Base-by-base conservation (phyloP, 495 filamentous ascomycete genomes). In the Penicillium robsamsonii region DNA sequence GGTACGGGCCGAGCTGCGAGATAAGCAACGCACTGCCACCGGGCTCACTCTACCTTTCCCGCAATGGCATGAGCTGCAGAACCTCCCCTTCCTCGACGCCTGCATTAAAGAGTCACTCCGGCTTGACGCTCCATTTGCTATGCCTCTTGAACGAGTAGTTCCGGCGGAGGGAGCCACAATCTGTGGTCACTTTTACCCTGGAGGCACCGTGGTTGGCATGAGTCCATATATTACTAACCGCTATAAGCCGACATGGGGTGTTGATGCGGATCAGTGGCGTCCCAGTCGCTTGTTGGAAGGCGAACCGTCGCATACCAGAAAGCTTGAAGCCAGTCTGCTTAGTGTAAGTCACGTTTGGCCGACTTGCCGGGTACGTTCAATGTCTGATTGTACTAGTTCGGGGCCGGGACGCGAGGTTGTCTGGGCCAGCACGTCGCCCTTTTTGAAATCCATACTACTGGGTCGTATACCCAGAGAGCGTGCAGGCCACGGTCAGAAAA, bases 41-140 rank as follows among this genome's bases (percentile, higher is more conserved):
- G 50, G 38, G 13, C 47, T 67, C 20, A 50, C 65, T 17, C 18
- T 45, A 15, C 62, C 60, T 11, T 37, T 57, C 5, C 55, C 56
- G 8, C 38, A 42, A 43, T 73, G 60, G 64, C 63, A 67, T 15
- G 65, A 73, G 49, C 46, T 59, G 10, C 53, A 56, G 35, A 33
- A 55, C 17, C 58, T 73, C 12, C 66, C 74, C 3, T 74, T 70
- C 57, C 67, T 76, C 6, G 60, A 71, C 40, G 74, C 74, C 5
- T 60, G 59, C 57, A 76, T 87, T 41, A 85, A 84, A 61, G 85
- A 87, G 64, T 74, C 79, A 9, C 79, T 86, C 69, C 77, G 84
- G 33, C 65, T 75, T 27, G 67, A 75, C 52, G 66, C 74, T n/a
- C 66, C 70, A 17, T 67, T 77, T 30, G 42, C 55, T 7, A 54